Evolutionary conservation across 306 rosid genomes (phyloP).

Genomic region (Trifolium subterraneum): DNA sequence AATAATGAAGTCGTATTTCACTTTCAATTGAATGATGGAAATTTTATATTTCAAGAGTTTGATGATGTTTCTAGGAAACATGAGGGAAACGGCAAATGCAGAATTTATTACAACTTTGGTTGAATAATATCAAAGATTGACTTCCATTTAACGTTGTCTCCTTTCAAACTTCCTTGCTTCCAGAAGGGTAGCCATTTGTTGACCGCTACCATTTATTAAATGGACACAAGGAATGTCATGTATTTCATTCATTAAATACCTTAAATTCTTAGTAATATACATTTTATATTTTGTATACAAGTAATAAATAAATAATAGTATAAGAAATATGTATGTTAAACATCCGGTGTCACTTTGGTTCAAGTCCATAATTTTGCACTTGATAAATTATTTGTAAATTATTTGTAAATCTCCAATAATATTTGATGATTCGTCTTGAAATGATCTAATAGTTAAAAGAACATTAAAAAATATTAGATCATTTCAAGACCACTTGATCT

Average conservation of each 20-base stretch:
- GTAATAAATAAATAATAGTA: too few relatives aligned
- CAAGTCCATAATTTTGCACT: too few relatives aligned
- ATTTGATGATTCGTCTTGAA: too few relatives aligned
- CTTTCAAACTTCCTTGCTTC: constrained; percentile 35
- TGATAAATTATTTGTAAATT: too few relatives aligned
- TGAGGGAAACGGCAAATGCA: neutral
- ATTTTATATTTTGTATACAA: too few relatives aligned
- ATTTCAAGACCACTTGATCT: too few relatives aligned
- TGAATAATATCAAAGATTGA: neutral
- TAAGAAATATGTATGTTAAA: too few relatives aligned
- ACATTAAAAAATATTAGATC: too few relatives aligned
- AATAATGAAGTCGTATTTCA: constrained; percentile 14
- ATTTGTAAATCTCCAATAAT: too few relatives aligned
- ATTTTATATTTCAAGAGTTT: neutral
- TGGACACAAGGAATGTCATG: neutral
- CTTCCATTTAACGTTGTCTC: neutral
- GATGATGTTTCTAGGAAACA: constrained; percentile 18
- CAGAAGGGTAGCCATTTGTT: constrained; percentile 32
- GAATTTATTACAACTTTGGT: neutral
- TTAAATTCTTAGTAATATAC: too few relatives aligned
- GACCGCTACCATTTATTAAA: constrained; percentile 20
- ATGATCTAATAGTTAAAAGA: too few relatives aligned
- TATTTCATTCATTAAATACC: neutral
- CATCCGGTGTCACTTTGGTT: too few relatives aligned
- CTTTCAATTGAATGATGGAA: neutral